A percentile compares a stretch with the other conserved stretches of the same genome.
phyloP scores from a whole-genome alignment of 176 grass and related monocot genomes.

The Calamus simplicifolius region DNA sequence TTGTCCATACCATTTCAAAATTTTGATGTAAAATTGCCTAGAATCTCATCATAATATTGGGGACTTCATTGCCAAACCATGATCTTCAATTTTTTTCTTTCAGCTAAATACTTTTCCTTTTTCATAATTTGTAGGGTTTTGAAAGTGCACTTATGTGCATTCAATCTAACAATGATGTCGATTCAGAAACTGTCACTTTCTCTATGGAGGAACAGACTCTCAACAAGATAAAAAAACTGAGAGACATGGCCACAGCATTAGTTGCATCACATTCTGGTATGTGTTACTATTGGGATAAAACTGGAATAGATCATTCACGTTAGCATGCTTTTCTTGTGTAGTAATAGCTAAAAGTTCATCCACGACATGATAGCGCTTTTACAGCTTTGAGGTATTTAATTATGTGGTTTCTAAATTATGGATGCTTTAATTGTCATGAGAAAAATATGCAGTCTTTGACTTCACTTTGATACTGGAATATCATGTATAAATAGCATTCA shows the following conservation, averaged over 20 bases:
- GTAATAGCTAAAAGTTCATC: neutral
- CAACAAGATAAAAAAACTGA: constrained; percentile 38
- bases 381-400: neutral
- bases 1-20: no score
- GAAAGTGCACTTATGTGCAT: constrained; percentile 51
- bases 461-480: no score
- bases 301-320: neutral
- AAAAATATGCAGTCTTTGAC: no score
- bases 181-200: constrained; percentile 13
- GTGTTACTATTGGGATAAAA: constrained; percentile 11
- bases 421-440: no score
- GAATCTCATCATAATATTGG: neutral
- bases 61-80: neutral
- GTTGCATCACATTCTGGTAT: constrained; percentile 51
- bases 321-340: constrained; percentile 1
- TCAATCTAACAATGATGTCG: constrained; percentile 11
- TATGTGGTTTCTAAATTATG: neutral
- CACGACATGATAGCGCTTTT: neutral
- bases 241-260: constrained; percentile 56
- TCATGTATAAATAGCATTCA: no score
- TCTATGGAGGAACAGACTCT: constrained; percentile 17
- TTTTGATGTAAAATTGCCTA: neutral
- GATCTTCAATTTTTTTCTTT: neutral
- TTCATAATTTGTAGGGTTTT: constrained; percentile 46
- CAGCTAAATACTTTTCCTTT: constrained; percentile 12